Percentiles rank a stretch among this genome's conserved stretches.
Evolutionary conservation across 2,329 filamentous ascomycete genomes (phyloP).

Genomic region (Cladosporium austrohemisphaericum): DNA sequence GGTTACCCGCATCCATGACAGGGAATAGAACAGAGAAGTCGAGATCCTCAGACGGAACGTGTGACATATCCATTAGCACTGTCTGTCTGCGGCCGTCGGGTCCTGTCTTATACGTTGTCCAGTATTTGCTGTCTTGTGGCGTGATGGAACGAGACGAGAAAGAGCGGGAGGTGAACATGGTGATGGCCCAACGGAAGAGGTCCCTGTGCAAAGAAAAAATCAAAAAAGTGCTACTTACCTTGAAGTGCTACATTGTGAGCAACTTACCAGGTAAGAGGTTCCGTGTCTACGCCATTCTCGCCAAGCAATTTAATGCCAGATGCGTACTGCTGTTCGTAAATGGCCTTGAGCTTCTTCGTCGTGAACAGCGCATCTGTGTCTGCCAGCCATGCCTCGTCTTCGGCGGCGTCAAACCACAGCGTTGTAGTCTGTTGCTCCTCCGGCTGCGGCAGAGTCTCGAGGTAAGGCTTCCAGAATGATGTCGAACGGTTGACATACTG

Average conservation of each 20-base stretch:
- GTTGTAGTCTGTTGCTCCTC: slow-evolving; percentile 31
- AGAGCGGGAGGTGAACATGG: slow-evolving; percentile 49
- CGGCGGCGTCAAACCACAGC: slow-evolving; percentile 32
- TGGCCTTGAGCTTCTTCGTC: slow-evolving; percentile 27
- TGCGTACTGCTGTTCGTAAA: slow-evolving; percentile 38
- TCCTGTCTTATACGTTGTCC: slow-evolving; percentile 34
- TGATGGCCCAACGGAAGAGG: slow-evolving; percentile 49
- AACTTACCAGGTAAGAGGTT: slow-evolving; percentile 42
- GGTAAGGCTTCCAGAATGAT: slow-evolving; percentile 37
- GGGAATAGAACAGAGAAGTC: slow-evolving; percentile 48
- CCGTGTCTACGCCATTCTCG: slow-evolving; percentile 29
- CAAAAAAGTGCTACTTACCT: slow-evolving; percentile 26
- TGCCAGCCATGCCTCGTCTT: slow-evolving; percentile 32
- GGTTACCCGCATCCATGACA: slow-evolving; percentile 48
- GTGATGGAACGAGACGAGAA: slow-evolving; percentile 43
- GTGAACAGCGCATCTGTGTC: slow-evolving; percentile 36
- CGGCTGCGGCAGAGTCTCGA: slow-evolving; percentile 33
- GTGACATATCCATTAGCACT: slow-evolving; percentile 33
- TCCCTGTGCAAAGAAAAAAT: slow-evolving; percentile 36
- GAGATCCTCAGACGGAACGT: slow-evolving; percentile 30
- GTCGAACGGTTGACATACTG: slow-evolving; percentile 32
- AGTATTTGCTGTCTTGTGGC: slow-evolving; percentile 34
- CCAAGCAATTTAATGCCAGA: slow-evolving; percentile 31
- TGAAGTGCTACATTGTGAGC: background rate
- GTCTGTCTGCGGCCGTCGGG: slow-evolving; percentile 28